These are phyloP conservation scores for Malus fusca DNA, from an alignment of 306 rosid genomes.

Conservation along the genomic window DNA sequence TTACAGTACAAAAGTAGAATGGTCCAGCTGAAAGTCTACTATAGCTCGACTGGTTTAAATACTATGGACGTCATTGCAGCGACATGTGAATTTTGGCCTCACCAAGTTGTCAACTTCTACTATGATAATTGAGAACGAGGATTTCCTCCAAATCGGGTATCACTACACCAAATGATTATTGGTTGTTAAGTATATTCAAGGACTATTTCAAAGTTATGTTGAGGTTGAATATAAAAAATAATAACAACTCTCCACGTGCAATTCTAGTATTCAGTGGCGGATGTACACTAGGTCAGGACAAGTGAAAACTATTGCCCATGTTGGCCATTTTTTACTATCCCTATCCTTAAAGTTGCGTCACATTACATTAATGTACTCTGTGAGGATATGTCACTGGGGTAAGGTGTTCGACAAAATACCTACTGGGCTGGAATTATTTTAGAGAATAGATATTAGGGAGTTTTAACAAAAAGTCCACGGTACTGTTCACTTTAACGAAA, in stretches of 20 bases:
- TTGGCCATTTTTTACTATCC: not conserved
- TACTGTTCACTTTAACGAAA: no score
- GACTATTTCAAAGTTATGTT: not conserved
- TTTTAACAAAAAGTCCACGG: no score
- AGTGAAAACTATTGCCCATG: not conserved
- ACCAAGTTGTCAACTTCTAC: not conserved
- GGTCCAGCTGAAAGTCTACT: slow-evolving; percentile 17
- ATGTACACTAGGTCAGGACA: not conserved
- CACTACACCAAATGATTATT: not conserved
- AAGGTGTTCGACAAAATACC: not conserved
- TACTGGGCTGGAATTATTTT: no score
- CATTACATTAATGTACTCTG: not conserved
- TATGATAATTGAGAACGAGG: not conserved
- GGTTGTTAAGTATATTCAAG: not conserved
- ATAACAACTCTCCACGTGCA: not conserved
- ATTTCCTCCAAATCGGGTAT: not conserved
- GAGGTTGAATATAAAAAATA: not conserved
- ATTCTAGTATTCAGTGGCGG: not conserved
- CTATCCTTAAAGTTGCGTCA: not conserved
- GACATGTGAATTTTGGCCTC: not conserved
- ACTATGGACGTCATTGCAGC: not conserved
- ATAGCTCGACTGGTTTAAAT: not conserved
- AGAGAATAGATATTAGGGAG: no score
- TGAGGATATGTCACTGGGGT: no score
- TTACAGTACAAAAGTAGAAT: slow-evolving; percentile 1